Percentiles rank a stretch among this genome's conserved stretches.
phyloP scores from a whole-genome alignment of 1,139 yeast genomes.

The Yamadazyma triangularis region DNA sequence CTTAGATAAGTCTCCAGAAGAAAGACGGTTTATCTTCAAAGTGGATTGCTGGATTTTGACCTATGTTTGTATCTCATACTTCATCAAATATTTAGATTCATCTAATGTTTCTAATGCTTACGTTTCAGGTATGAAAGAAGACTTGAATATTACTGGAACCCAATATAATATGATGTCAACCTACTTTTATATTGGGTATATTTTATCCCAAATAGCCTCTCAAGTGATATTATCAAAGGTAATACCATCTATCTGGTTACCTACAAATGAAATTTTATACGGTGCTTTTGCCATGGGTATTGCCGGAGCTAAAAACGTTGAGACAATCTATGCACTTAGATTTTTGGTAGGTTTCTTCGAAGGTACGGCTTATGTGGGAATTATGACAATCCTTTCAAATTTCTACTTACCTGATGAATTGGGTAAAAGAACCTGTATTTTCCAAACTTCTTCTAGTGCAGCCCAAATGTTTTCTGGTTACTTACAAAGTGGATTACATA shows the following conservation, averaged over 20 bases:
- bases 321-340: conserved; percentile 11
- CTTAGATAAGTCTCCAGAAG: conserved; percentile 37
- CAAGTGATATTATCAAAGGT: conserved; percentile 10
- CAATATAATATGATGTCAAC: conserved; percentile 27
- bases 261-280: conserved; percentile 10
- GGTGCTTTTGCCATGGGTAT: conserved; percentile 10
- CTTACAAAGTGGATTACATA: conserved; percentile 26
- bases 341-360: conserved; percentile 14
- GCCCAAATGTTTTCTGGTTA: conserved; percentile 21
- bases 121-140: conserved; percentile 34
- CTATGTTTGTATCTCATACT: conserved; percentile 31
- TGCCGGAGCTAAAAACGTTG: conserved; percentile 9
- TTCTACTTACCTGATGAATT: no score
- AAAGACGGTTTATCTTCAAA: conserved; percentile 22
- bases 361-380: conserved; percentile 12
- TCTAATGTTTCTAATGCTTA: conserved; percentile 32
- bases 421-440: conserved; percentile 14
- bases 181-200: conserved; percentile 28
- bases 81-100: conserved; percentile 43
- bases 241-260: conserved; percentile 14
- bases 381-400: conserved; percentile 11
- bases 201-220: conserved; percentile 17
- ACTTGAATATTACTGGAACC: conserved; percentile 20
- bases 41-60: conserved; percentile 32
- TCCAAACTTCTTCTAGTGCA: conserved; percentile 11